These are phyloP conservation scores for Mycena citricolor DNA, from an alignment of 1,284 basidiomycete species.

Conservation along the genomic window DNA sequence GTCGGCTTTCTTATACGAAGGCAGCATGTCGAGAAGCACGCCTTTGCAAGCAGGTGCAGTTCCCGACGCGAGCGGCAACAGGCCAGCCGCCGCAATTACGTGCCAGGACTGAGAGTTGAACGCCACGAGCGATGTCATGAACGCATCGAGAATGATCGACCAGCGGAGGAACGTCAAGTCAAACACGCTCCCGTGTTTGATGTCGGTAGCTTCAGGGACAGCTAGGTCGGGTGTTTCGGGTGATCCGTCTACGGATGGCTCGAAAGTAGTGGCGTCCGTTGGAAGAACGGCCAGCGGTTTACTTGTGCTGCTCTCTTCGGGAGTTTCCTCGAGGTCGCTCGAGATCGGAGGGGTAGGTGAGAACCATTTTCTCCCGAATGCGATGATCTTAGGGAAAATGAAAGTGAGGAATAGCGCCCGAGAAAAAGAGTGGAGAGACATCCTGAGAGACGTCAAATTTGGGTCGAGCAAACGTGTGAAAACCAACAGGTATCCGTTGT, in stretches of 20 bases:
- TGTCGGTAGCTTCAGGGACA: background rate
- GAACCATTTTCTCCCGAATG: conserved; percentile 5
- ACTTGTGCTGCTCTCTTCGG: background rate
- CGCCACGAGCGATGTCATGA: conserved; percentile 14
- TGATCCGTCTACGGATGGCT: background rate
- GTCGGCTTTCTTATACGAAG: conserved; percentile 10
- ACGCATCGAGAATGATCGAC: conserved; percentile 18
- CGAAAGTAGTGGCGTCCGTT: background rate
- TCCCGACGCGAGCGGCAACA: conserved; percentile 18
- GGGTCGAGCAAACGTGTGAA: background rate
- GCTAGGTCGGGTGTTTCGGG: conserved; percentile 6
- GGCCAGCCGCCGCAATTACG: conserved; percentile 12
- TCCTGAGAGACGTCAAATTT: background rate
- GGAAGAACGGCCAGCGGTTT: background rate
- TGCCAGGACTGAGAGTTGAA: conserved; percentile 7
- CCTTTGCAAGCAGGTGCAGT: conserved; percentile 21
- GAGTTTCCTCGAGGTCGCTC: too few relatives aligned
- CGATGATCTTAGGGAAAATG: conserved; percentile 7
- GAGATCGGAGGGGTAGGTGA: too few relatives aligned
- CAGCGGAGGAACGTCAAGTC: conserved; percentile 19
- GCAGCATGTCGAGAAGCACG: conserved; percentile 19
- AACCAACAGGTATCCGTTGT: conserved; percentile 22
- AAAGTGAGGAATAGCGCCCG: conserved; percentile 9
- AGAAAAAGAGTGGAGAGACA: conserved; percentile 10
- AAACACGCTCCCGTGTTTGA: conserved; percentile 12